Evolutionary conservation across 805 yeast genomes (phyloP), one percentile per base, ranked within the genome.

Genomic region (Kregervanrija fluxuum): DNA sequence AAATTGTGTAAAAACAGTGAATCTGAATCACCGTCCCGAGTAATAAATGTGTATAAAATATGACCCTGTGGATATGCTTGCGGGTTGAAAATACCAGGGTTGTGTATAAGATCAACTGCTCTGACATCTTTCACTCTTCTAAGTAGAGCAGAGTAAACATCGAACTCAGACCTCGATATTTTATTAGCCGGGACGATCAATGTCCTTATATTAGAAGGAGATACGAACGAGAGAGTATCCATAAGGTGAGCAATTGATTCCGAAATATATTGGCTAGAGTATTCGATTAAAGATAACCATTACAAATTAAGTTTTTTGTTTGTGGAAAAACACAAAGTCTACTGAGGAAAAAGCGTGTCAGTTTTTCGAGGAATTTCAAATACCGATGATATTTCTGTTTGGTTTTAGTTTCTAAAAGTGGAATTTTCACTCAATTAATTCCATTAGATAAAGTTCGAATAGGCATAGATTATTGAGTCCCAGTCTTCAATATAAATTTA

Each of bases 41-140:
- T 67, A 6, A 65, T 56, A 50, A 79, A 78, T 45, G 80, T 80
- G 55, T 75, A 85, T 11, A 80, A 60, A 1, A 91, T 62, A 41
- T 82, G 66, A 0, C 98, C 98, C 41, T 74, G 73, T 1, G 97
- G 96, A 54, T 78, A 85, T 0, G 83, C 82, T 56, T 82, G 93
- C 1, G 98, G 96, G 53, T 85, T 85, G 69, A 89, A 89, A 53
- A 71, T 55, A 22, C 81, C 73, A 16, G 67, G 69, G 38, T 77
- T 77, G 5, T 93, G 85, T 1, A 88, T 71, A 10, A 91, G 73
- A 59, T 89, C 96, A 17, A 83, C 74, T 32, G 89, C 67, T 49
- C 95, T 66, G 13, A 88, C 79, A 55, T 85, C 91, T 37, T 70
- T 62, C 6, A 77, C 72, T 12, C 69, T 59, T 35, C 68, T 65